Evolutionary conservation across 2,329 filamentous ascomycete species (phyloP), one percentile per base, ranked within the genome.

Genomic region (Pseudocercospora macadamiae): DNA sequence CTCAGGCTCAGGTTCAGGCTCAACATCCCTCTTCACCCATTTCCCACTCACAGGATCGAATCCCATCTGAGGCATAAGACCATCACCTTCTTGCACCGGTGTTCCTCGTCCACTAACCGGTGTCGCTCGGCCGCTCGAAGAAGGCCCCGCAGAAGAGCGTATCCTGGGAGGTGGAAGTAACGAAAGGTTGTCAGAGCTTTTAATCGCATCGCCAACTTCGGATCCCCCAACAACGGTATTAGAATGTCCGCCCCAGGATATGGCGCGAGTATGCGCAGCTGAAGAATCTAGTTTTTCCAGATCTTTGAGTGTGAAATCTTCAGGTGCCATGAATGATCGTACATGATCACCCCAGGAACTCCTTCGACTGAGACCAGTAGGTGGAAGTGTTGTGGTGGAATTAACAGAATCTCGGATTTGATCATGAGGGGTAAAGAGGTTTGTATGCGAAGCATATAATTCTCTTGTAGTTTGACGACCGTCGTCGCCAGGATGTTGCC

Each of bases 21-120:
- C 28, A 6, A 12, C 7, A 26, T n/a, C 4, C 10, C 23, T 45
- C 19, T 45, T 45, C 42, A 45, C 42, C 42, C 21, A 45, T 21
- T 25, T 45, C 42, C 42, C 42, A 45, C 42, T 45, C 42, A 21
- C 42, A n/a, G 42, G 9, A 45, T 45, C 42, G 23, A 45, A 45
- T 3, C 42, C 42, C 42, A 45, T 45, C 42, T n/a, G 18, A 8
- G 42, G 42, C 7, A n/a, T 12, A 26, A 45, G 23, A 12, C 9
- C 21, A 21, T 25, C 19, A 12, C 12, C 7, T 45, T 21, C 16
- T 23, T 21, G 8, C 21, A 12, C 28, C 28, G 28, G 28, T 32
- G 28, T 7, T 3, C 39, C 39, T 3, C 8, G 7, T 16, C 34
- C 34, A 39, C 34, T 44, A 10, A 1, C 12, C 39, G 39, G 21